Base-by-base conservation (phyloP, 2,329 filamentous ascomycete species). In the Alternaria atra region DNA sequence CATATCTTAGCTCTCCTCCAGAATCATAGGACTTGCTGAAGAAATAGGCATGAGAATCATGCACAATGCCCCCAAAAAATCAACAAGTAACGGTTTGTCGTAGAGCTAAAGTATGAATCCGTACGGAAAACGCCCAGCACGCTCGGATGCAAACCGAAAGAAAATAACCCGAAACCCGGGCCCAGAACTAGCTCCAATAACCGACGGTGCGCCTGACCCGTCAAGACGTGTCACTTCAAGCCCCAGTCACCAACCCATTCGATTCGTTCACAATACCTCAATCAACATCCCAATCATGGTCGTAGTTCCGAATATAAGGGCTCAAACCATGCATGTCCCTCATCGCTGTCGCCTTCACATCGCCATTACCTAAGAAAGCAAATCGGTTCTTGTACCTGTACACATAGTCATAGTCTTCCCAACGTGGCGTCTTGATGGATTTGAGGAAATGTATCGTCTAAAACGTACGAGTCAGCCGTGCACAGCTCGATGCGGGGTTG, bases 231-330 rank as follows among this genome's bases (percentile, higher is more conserved):
- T 50, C 54, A 34, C 20, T 32, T 56, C 34, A 2, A n/a, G 32
- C 54, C 30, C 44, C 43, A 42, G 35, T 20, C 48, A 42, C 39
- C 12, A 25, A 15, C 6, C 39, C 6, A 3, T 6, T 37, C 15
- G 15, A 17, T 12, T 32, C 27, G 9, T 30, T 13, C 4, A 13
- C 10, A 34, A 6, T 12, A 6, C 2, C 40, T 65, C 77, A 83
- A 29, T 82, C 82, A 39, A 84, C 75, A 39, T 72, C 74, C 82
- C 82, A 83, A 27, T 81, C 80, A 48, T 80, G 73, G 61, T 84
- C 82, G 35, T 68, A 74, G 63, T 76, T 79, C 50, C 81, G 76
- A 55, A 84, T 79, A 60, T 83, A 84, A 5, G 81, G 78, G 56
- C 79, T 80, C 39, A 84, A 65, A 3, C 81, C 81, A 23, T 73